These are phyloP conservation scores for Eucalyptus caleyi DNA, from an alignment of 345 rosid genomes.

Conservation along the genomic window DNA sequence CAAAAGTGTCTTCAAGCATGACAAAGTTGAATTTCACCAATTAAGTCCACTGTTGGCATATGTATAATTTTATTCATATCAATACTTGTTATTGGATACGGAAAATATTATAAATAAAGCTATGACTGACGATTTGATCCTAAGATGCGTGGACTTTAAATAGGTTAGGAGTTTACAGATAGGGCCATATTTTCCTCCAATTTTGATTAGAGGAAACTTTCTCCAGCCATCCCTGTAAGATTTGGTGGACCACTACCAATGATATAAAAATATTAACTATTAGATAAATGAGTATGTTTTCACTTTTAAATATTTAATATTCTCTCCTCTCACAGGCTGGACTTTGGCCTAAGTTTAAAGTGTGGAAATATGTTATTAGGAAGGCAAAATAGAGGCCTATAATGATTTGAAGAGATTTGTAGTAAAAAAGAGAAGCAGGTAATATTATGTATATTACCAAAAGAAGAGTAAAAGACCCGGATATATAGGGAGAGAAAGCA, in stretches of 20 bases:
- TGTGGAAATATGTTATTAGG: rapidly evolving
- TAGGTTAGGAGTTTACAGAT: neutral
- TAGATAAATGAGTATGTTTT: neutral
- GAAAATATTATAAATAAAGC: neutral
- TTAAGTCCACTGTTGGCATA: neutral
- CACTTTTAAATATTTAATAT: too few species aligned
- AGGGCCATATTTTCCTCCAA: neutral
- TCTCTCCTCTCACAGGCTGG: rapidly evolving
- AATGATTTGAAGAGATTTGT: neutral
- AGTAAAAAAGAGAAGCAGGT: rapidly evolving
- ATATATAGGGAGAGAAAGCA: neutral
- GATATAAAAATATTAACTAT: rapidly evolving
- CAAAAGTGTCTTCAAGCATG: neutral
- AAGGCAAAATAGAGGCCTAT: rapidly evolving
- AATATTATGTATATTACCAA: rapidly evolving
- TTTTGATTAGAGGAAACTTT: too few species aligned
- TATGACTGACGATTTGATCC: neutral
- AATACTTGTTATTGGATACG: neutral
- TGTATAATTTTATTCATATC: neutral
- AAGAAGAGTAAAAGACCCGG: rapidly evolving
- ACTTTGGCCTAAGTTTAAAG: neutral
- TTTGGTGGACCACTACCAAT: rapidly evolving
- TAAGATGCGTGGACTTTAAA: neutral
- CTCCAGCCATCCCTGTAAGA: rapidly evolving
- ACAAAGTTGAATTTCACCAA: neutral